Evolutionary conservation across 768 basidiomycete species (phyloP).

Genomic region (Scleroderma citrinum): DNA sequence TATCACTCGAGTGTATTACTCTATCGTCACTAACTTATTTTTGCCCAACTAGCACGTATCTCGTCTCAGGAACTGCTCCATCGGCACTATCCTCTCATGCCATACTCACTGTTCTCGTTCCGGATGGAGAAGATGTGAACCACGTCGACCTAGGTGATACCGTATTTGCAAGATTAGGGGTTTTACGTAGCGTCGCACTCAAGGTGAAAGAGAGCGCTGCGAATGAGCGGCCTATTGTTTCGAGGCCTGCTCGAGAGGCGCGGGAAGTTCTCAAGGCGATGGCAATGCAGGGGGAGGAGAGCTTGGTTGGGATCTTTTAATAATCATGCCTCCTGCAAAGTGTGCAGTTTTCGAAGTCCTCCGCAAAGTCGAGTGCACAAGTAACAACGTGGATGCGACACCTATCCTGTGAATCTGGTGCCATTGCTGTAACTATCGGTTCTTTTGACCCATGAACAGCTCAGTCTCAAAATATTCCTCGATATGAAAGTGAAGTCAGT

Average conservation of each 20-base stretch:
- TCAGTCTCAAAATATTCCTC: no score
- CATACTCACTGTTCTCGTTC: slow-evolving; percentile 50
- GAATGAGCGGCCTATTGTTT: slow-evolving; percentile 64
- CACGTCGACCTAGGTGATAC: slow-evolving; percentile 19
- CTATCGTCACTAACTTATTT: slow-evolving; percentile 4
- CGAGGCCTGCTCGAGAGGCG: slow-evolving; percentile 79
- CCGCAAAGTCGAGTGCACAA: no score
- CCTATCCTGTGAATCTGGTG: no score
- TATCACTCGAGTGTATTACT: not conserved
- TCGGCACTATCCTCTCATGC: slow-evolving; percentile 57
- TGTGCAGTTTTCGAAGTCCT: no score
- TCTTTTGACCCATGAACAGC: no score
- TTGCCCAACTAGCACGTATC: slow-evolving; percentile 41
- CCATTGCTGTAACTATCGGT: no score
- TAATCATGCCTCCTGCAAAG: no score
- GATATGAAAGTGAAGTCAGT: no score
- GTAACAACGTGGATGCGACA: no score
- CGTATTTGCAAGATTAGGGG: slow-evolving; percentile 60
- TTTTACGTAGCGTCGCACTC: slow-evolving; percentile 59
- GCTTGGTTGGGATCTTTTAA: slow-evolving; percentile 24
- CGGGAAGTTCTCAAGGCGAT: slow-evolving; percentile 55
- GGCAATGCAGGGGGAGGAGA: slow-evolving; percentile 19
- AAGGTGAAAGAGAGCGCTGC: slow-evolving; percentile 67
- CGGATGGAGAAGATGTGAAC: slow-evolving; percentile 33
- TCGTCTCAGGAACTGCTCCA: slow-evolving; percentile 63